phyloP scores from a whole-genome alignment of 306 rosid species.

The Lotus japonicus region DNA sequence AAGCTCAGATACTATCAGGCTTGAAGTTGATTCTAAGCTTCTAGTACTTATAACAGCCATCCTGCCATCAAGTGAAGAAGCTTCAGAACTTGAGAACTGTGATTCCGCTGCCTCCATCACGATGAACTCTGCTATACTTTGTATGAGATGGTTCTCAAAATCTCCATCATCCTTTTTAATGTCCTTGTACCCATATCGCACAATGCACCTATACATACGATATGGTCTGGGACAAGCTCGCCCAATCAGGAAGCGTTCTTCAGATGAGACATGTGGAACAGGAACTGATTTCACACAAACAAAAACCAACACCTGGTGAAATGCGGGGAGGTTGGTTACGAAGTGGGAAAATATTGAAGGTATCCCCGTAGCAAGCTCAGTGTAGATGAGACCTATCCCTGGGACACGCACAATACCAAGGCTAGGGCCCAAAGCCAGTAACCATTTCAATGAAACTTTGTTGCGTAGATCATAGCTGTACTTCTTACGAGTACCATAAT shows the following conservation, averaged over 20 bases:
- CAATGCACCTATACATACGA: slow-evolving; percentile 77
- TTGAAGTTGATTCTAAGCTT: slow-evolving; percentile 38
- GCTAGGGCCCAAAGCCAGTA: slow-evolving; percentile 79
- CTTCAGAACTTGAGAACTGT: slow-evolving; percentile 46
- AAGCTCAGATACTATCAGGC: slow-evolving; percentile 34
- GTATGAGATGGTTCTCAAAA: slow-evolving; percentile 70
- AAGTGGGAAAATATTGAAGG: slow-evolving; percentile 85
- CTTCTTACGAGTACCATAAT: slow-evolving; percentile 64
- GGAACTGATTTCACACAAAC: slow-evolving; percentile 83
- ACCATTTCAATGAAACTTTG: slow-evolving; percentile 79
- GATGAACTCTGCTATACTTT: slow-evolving; percentile 70
- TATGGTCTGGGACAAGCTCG: slow-evolving; percentile 70
- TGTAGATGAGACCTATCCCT: slow-evolving; percentile 85
- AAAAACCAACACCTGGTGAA: slow-evolving; percentile 75
- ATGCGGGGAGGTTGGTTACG: slow-evolving; percentile 86
- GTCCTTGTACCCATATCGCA: slow-evolving; percentile 85
- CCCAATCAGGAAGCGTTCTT: slow-evolving; percentile 80
- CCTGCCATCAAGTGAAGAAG: slow-evolving; percentile 52
- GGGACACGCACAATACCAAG: slow-evolving; percentile 88
- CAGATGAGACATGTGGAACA: slow-evolving; percentile 72
- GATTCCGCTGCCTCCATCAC: slow-evolving; percentile 77
- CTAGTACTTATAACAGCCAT: slow-evolving; percentile 73
- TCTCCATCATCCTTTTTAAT: slow-evolving; percentile 59
- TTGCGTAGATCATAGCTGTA: slow-evolving; percentile 67
- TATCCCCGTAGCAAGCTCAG: slow-evolving; percentile 77